Percentiles rank a stretch among this genome's conserved stretches.
These are phyloP conservation scores for Globisporangium irregulare DNA, from an alignment of 352 stramenopile genomes.

Conservation along the genomic window DNA sequence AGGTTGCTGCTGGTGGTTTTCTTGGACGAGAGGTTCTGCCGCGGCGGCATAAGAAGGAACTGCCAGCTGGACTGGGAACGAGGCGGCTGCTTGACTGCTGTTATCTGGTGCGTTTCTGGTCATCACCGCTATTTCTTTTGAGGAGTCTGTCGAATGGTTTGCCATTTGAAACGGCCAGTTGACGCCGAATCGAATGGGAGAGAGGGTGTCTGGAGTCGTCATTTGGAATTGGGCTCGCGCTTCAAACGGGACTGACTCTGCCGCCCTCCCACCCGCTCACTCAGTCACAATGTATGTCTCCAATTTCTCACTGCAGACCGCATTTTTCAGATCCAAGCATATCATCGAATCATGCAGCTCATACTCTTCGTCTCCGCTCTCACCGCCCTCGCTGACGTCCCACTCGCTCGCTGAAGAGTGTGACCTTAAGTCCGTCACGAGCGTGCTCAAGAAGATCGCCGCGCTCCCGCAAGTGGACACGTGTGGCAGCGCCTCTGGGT, in stretches of 20 bases:
- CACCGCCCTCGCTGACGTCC: neutral
- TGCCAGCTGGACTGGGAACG: neutral
- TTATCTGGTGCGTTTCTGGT: neutral
- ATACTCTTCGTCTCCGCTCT: neutral
- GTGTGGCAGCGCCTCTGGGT: slow-evolving; percentile 1
- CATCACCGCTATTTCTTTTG: neutral
- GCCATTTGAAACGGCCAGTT: neutral
- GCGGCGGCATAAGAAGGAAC: neutral
- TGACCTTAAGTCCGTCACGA: slow-evolving; percentile 1
- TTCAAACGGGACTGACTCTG: neutral
- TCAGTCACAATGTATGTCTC: neutral
- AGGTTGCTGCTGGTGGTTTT: slow-evolving; percentile 3
- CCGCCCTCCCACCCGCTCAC: neutral
- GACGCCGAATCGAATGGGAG: neutral
- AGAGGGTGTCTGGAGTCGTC: neutral
- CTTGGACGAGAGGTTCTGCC: neutral
- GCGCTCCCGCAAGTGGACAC: neutral
- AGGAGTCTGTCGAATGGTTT: neutral
- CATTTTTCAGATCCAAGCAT: neutral
- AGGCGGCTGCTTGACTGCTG: neutral
- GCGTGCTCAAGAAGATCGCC: slow-evolving; percentile 5
- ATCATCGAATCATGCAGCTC: neutral
- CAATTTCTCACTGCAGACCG: neutral
- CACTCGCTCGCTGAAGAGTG: neutral
- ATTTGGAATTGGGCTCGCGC: neutral